Percentiles rank a stretch among this genome's conserved stretches.
Conservation (phyloP, 2,329 filamentous ascomycete genomes). For the Trichothecium sympodiale region DNA sequence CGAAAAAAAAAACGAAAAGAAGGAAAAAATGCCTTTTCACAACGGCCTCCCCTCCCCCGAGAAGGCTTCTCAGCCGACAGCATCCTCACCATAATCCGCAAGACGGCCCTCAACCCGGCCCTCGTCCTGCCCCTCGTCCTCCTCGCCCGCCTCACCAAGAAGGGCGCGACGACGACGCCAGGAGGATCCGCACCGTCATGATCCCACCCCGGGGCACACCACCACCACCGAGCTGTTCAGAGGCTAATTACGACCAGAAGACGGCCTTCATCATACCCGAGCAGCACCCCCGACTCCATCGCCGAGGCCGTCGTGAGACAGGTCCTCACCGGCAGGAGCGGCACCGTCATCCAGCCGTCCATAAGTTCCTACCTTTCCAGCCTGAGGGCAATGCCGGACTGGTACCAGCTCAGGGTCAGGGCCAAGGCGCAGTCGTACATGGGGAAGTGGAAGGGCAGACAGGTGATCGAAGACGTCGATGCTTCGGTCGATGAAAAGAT, state of each 20-base stretch:
- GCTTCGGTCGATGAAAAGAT: conserved; percentile 10
- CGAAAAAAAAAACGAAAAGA: background rate
- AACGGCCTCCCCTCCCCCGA: conserved; percentile 39
- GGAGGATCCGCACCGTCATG: conserved; percentile 48
- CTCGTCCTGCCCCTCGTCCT: conserved; percentile 54
- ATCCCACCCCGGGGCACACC: conserved; percentile 41
- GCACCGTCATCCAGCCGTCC: conserved; percentile 35
- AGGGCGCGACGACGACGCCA: conserved; percentile 27
- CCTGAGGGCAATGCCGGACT: conserved; percentile 46
- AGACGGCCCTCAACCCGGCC: conserved; percentile 52
- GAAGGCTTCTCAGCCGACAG: conserved; percentile 52
- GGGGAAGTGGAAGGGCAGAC: conserved; percentile 31
- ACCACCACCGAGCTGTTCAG: too few relatives aligned
- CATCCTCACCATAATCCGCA: conserved; percentile 42
- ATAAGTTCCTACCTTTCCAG: conserved; percentile 24
- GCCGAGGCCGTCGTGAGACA: conserved; percentile 36
- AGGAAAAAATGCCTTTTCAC: conserved; percentile 25
- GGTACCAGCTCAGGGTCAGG: conserved; percentile 46
- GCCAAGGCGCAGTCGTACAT: conserved; percentile 28
- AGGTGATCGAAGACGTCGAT: conserved; percentile 33
- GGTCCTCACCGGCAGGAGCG: conserved; percentile 35
- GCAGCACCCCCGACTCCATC: conserved; percentile 27
- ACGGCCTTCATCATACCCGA: conserved; percentile 20
- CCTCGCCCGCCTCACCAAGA: conserved; percentile 50
- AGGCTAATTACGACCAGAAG: conserved; percentile 42